A percentile compares a stretch with the other conserved stretches of the same genome.
Conservation (phyloP, 108 stramenopile species). For the Schizochytrium sp. region DNA sequence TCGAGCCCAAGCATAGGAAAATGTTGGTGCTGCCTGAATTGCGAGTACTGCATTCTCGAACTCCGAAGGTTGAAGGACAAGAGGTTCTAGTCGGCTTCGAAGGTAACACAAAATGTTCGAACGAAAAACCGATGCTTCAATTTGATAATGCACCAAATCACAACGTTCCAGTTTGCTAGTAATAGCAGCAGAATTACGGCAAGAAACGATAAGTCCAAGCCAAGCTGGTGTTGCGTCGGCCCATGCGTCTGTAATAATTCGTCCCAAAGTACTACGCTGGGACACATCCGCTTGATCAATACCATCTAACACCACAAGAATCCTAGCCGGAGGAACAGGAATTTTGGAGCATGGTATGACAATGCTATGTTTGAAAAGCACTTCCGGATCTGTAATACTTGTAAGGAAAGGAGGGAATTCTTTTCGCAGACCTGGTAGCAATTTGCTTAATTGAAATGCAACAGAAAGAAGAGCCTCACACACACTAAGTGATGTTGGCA, state of each 20-base stretch:
- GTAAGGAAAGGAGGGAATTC: neutral
- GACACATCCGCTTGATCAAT: neutral
- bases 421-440: neutral
- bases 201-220: neutral
- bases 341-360: neutral
- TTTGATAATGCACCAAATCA: neutral
- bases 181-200: neutral
- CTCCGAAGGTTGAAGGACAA: too few relatives aligned
- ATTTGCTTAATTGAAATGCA: neutral
- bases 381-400: neutral
- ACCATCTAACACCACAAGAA: neutral
- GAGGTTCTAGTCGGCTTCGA: too few relatives aligned
- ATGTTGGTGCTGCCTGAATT: too few relatives aligned
- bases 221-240: neutral
- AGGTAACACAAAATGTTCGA: too few relatives aligned
- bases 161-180: neutral
- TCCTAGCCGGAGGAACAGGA: neutral
- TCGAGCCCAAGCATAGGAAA: too few relatives aligned
- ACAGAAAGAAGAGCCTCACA: neutral
- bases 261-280: neutral
- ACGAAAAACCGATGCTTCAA: neutral
- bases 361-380: neutral
- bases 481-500: neutral
- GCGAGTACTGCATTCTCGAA: too few relatives aligned
- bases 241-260: neutral